Conservation (phyloP, 2,329 filamentous ascomycete genomes). For the Elsinoe fawcettii region DNA sequence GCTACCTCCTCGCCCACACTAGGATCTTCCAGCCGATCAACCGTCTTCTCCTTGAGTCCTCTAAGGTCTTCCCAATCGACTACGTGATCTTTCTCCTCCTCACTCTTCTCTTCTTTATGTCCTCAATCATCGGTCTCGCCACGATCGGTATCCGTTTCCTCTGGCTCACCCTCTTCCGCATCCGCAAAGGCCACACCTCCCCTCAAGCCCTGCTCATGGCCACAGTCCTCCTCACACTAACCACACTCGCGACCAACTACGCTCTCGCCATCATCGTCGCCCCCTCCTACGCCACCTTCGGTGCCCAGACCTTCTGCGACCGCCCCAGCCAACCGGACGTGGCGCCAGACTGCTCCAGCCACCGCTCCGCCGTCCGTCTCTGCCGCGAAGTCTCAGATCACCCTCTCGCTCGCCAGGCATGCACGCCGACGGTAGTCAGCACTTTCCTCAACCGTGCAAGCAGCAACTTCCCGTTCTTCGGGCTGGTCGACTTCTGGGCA, state of each 20-base stretch:
- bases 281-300: constrained; percentile 89
- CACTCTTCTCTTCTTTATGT: constrained; percentile 78
- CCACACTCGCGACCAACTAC: constrained; percentile 88
- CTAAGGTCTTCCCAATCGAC: constrained; percentile 81
- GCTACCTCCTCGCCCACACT: constrained; percentile 80
- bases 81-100: constrained; percentile 83
- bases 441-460: constrained; percentile 90
- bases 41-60: constrained; percentile 73
- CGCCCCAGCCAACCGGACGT: constrained; percentile 56
- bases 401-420: constrained; percentile 66
- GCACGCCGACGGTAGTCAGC: constrained; percentile 83
- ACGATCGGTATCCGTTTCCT: constrained; percentile 89
- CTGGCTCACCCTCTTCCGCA: constrained; percentile 88
- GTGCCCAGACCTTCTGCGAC: constrained; percentile 89
- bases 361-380: constrained; percentile 63
- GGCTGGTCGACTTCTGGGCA: constrained; percentile 87
- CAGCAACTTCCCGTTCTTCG: constrained; percentile 92
- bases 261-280: constrained; percentile 87
- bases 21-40: constrained; percentile 95
- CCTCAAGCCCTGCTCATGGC: constrained; percentile 87
- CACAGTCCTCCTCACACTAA: constrained; percentile 82
- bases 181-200: constrained; percentile 78
- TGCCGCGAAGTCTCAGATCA: constrained; percentile 73
- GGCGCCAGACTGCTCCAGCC: constrained; percentile 66
- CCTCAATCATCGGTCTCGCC: constrained; percentile 78